Evolutionary conservation across 2,329 filamentous ascomycete genomes (phyloP).

Genomic region (Neoscytalidium dimidiatum): DNA sequence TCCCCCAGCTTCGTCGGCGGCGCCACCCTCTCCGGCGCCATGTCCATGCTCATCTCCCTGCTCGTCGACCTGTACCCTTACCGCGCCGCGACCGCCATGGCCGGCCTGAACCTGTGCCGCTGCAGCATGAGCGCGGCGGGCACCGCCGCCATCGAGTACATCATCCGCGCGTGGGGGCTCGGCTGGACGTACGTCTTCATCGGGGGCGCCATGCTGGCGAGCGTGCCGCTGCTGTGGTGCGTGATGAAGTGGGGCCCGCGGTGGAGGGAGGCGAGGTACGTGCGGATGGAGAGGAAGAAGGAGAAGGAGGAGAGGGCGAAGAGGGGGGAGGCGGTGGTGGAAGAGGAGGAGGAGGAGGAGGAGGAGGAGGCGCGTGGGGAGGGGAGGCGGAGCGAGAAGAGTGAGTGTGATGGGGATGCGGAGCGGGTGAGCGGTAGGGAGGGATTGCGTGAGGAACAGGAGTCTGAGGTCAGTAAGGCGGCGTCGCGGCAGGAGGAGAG

Average conservation of each 20-base stretch:
- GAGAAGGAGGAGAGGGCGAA: constrained; percentile 23
- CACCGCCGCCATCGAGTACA: constrained; percentile 30
- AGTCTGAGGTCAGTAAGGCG: not conserved
- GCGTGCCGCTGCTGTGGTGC: constrained; percentile 40
- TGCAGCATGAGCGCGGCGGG: constrained; percentile 32
- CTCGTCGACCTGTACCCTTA: constrained; percentile 45
- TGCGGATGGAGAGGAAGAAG: constrained; percentile 37
- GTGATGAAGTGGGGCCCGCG: constrained; percentile 39
- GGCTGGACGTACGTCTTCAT: constrained; percentile 45
- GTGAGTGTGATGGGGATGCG: not conserved
- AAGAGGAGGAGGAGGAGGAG: no score
- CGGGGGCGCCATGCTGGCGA: constrained; percentile 37
- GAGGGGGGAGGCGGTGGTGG: not conserved
- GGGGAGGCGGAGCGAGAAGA: not conserved
- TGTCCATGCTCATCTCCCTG: constrained; percentile 48
- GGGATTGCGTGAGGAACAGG: not conserved
- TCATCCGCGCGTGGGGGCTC: constrained; percentile 33
- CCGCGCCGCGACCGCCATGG: constrained; percentile 43
- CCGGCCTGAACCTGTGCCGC: constrained; percentile 37
- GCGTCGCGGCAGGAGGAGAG: no score
- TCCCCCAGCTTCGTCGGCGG: constrained; percentile 50
- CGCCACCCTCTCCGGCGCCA: constrained; percentile 56
- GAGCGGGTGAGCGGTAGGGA: not conserved
- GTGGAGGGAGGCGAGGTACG: constrained; percentile 34
- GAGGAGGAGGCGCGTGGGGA: not conserved